These are phyloP conservation scores for Pyricularia pennisetigena DNA, from an alignment of 2,329 filamentous ascomycete species.

Conservation along the genomic window DNA sequence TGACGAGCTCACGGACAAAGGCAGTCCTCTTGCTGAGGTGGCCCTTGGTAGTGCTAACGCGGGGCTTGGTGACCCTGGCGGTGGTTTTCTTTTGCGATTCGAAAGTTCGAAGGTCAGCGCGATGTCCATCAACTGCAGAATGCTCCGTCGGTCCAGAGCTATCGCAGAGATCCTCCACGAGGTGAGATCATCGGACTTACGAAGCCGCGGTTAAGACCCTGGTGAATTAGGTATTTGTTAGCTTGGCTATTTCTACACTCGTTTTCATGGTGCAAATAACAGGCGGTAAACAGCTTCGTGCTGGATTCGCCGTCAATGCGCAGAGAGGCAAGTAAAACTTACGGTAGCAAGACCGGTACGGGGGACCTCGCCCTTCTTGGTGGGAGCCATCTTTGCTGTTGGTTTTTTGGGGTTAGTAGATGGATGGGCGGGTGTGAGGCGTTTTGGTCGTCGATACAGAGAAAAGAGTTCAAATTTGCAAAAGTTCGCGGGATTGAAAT, in stretches of 20 bases:
- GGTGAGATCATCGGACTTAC: slow-evolving; percentile 56
- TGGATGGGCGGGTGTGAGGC: background rate
- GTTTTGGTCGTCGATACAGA: background rate
- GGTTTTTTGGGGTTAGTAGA: slow-evolving; percentile 1
- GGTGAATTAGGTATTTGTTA: background rate
- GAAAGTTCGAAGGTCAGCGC: slow-evolving; percentile 31
- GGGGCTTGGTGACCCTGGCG: slow-evolving; percentile 64
- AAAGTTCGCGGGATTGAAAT: slow-evolving; percentile 1
- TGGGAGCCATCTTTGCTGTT: slow-evolving; percentile 4
- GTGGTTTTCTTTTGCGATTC: slow-evolving; percentile 61
- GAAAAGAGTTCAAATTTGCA: background rate
- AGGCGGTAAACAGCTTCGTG: background rate
- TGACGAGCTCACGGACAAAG: slow-evolving; percentile 95
- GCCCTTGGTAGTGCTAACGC: slow-evolving; percentile 82
- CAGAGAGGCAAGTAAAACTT: background rate
- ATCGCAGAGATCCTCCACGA: slow-evolving; percentile 63
- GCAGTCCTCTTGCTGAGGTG: slow-evolving; percentile 93
- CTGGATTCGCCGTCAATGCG: background rate
- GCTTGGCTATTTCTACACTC: background rate
- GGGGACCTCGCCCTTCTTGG: slow-evolving; percentile 3
- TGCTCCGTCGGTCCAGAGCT: slow-evolving; percentile 20
- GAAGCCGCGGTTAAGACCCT: slow-evolving; percentile 35
- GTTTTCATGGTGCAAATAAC: background rate
- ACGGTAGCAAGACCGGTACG: slow-evolving; percentile 2
- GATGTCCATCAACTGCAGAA: slow-evolving; percentile 53